These are phyloP conservation scores for Euclidium syriacum DNA, from an alignment of 345 rosid species.

Conservation along the genomic window DNA sequence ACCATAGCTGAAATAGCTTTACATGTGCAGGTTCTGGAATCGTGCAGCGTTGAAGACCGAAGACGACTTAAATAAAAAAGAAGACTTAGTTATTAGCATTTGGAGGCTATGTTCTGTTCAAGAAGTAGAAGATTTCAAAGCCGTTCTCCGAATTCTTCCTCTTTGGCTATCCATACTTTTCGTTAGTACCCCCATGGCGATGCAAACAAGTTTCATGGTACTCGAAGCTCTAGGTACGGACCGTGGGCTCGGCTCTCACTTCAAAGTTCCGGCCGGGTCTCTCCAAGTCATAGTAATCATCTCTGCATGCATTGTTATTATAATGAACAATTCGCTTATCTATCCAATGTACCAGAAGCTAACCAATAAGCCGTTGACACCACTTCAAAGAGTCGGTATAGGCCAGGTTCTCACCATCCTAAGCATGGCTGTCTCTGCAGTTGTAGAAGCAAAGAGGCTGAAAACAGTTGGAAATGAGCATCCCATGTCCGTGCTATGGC, in stretches of 20 bases:
- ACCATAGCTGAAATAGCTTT: not conserved
- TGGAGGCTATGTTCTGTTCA: conserved; percentile 49
- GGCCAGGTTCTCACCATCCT: conserved; percentile 44
- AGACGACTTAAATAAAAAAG: conserved; percentile 29
- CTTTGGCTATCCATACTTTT: conserved; percentile 30
- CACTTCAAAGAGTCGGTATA: conserved; percentile 37
- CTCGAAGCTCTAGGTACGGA: conserved; percentile 47
- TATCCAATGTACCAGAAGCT: conserved; percentile 33
- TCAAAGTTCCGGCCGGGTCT: conserved; percentile 47
- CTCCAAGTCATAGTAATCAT: conserved; percentile 16
- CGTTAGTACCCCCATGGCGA: conserved; percentile 24
- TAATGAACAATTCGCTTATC: conserved; percentile 26
- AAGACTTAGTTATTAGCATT: conserved; percentile 19
- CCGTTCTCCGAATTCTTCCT: conserved; percentile 37
- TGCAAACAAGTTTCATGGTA: conserved; percentile 29
- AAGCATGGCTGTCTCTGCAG: conserved; percentile 31
- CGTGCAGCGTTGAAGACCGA: conserved; percentile 32
- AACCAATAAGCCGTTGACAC: not conserved
- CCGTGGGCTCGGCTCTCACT: conserved; percentile 32
- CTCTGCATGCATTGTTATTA: conserved; percentile 23
- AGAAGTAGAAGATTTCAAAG: too few species aligned
- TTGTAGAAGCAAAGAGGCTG: conserved; percentile 45
- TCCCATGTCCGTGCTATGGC: conserved; percentile 45
- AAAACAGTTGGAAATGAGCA: conserved; percentile 6
- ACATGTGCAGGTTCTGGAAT: conserved; percentile 3